A percentile compares a stretch with the other conserved stretches of the same genome.
phyloP scores from a whole-genome alignment of 805 yeast species.

The Zygosaccharomyces kombuchaensis region DNA sequence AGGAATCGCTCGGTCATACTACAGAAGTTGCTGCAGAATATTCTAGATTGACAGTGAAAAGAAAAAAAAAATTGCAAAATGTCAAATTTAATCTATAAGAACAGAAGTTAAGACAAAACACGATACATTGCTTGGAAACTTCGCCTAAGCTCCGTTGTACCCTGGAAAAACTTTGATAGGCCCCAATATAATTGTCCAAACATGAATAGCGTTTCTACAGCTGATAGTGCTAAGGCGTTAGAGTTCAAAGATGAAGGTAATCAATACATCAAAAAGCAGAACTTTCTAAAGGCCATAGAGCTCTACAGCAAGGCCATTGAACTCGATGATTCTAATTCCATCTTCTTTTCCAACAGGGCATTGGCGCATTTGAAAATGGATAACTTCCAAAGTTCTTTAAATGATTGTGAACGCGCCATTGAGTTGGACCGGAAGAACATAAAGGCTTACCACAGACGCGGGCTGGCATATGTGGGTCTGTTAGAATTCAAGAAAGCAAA shows the following conservation, averaged over 20 bases:
- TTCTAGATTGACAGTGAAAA: not conserved
- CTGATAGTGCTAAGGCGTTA: constrained; percentile 39
- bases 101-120: not conserved
- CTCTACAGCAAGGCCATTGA: constrained; percentile 72
- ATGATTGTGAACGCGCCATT: constrained; percentile 72
- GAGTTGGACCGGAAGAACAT: constrained; percentile 59
- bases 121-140: not conserved
- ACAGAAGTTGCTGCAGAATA: not conserved
- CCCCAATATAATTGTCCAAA: not conserved
- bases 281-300: constrained; percentile 60
- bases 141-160: not conserved
- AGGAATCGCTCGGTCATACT: not conserved
- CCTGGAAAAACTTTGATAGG: not conserved
- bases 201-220: constrained; percentile 21
- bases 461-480: constrained; percentile 73
- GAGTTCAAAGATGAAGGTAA: constrained; percentile 70
- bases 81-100: not conserved
- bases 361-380: constrained; percentile 84
- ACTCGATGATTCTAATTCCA: constrained; percentile 52
- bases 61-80: not conserved
- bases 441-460: constrained; percentile 85
- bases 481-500: constrained; percentile 71
- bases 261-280: constrained; percentile 58
- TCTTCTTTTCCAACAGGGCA: constrained; percentile 81
- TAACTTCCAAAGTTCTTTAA: constrained; percentile 77